Percentiles rank a stretch among this genome's conserved stretches.
These are phyloP conservation scores for Bretschneidera sinensis DNA, from an alignment of 345 rosid genomes.

Conservation along the genomic window DNA sequence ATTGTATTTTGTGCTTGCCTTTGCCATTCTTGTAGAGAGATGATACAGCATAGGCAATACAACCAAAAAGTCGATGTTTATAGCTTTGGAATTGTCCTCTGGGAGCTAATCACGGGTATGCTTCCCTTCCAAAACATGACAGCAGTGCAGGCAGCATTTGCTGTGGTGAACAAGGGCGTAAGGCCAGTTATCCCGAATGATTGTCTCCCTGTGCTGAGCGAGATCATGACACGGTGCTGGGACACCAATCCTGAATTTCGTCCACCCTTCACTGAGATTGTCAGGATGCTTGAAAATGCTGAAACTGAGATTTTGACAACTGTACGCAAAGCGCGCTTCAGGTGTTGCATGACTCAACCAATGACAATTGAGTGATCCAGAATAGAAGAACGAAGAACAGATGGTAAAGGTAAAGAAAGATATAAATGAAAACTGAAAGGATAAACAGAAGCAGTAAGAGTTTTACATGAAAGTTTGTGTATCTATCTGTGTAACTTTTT, in stretches of 20 bases:
- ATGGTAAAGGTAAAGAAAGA: constrained; percentile 7
- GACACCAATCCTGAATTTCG: constrained; percentile 43
- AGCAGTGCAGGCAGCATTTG: constrained; percentile 54
- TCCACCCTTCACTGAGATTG: constrained; percentile 42
- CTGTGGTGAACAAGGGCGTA: constrained; percentile 47
- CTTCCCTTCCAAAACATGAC: constrained; percentile 55
- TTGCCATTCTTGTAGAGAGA: constrained; percentile 24
- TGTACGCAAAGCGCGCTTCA: constrained; percentile 46
- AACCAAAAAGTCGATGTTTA: constrained; percentile 42
- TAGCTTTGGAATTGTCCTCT: constrained; percentile 42
- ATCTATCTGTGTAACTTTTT: constrained; percentile 18
- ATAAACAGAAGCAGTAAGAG: background rate
- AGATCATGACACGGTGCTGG: constrained; percentile 51
- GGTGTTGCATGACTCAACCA: constrained; percentile 47
- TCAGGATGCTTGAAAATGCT: constrained; percentile 43
- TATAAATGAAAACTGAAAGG: constrained; percentile 2
- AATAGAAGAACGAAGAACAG: constrained; percentile 11
- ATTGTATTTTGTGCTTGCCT: background rate
- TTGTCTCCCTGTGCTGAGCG: constrained; percentile 39
- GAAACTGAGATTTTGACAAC: constrained; percentile 43
- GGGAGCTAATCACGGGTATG: constrained; percentile 43
- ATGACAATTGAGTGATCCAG: constrained; percentile 34
- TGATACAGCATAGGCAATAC: constrained; percentile 42
- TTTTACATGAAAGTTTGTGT: constrained; percentile 23
- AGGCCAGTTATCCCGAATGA: constrained; percentile 49